Base-by-base conservation (phyloP, 2,329 filamentous ascomycete species). In the Cordyceps cateniannulata region DNA sequence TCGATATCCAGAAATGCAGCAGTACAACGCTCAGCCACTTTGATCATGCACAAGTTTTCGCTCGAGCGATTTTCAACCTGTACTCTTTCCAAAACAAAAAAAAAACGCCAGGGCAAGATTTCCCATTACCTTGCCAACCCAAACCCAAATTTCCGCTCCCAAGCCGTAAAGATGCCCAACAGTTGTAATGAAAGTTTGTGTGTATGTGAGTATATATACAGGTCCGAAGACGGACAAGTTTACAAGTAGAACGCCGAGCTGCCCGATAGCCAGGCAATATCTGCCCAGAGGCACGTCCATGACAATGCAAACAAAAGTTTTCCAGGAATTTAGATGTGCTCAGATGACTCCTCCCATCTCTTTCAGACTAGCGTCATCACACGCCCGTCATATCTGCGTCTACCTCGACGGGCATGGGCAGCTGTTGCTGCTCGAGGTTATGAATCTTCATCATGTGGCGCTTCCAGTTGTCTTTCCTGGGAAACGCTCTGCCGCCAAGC, bases 401-500 rank as follows among this genome's bases (percentile, higher is more conserved):
- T 25, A 73, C 70, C 62, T 79, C 77, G 18, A 78, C 72, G 20
- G 77, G 76, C 18, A 77, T 75, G 1, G 79, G 77, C 6, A 76
- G 70, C 24, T 68, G 62, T 51, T 66, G 65, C 51, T 73, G 70
- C 55, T 79, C 76, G 62, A 78, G 69, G 40, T 77, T 70, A 65
- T 86, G 83, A 65, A 84, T 85, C 69, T 85, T 85, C 40, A 77
- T 74, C 82, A 86, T 85, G 67, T 86, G 83, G 60, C 83, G 73
- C 65, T 82, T 80, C 83, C 83, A 85, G 69, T 86, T 85, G 66
- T 85, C 83, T 67, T 85, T 86, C 58, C 83, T 74, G 1, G 83
- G 82, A 64, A 86, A 86, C 0, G 79, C 81, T 63, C 83, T 85
- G 59, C 82, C 81, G 9, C 83, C 83, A 18, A 73, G 69, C 60